Evolutionary conservation across 202 grass and related monocot species (phyloP).

Genomic region (Saccharum hybrid): DNA sequence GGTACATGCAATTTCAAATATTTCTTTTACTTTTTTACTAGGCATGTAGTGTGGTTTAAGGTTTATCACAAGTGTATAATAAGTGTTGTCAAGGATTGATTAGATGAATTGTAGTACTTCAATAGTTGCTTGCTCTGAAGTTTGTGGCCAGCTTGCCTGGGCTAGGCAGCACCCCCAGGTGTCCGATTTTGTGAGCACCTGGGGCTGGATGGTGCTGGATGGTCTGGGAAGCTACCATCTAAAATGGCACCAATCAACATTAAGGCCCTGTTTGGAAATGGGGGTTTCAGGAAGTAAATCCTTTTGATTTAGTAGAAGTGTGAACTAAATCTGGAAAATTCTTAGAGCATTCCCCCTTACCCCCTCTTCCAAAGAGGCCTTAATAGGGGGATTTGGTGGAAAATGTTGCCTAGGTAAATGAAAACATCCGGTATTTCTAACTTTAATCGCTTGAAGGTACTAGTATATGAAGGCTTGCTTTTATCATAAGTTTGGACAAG

Average conservation of each 20-base stretch:
- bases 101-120: constrained; percentile 26
- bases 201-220: background rate
- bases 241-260: background rate
- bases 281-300: background rate
- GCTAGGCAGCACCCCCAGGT: background rate
- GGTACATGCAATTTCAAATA: constrained; percentile 52
- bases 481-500: constrained; percentile 5
- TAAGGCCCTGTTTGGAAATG: background rate
- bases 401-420: background rate
- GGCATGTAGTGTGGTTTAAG: constrained; percentile 9
- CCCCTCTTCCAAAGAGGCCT: background rate
- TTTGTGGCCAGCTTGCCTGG: background rate
- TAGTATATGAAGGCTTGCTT: background rate
- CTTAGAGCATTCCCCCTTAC: background rate
- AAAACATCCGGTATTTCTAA: background rate
- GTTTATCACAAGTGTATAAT: background rate
- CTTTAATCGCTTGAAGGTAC: background rate
- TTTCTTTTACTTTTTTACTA: constrained; percentile 24
- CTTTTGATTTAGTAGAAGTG: background rate
- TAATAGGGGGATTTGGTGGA: background rate
- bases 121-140: constrained; percentile 30
- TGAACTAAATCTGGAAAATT: background rate
- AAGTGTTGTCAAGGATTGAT: constrained; percentile 24
- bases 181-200: background rate
- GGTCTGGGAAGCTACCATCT: background rate